A percentile compares a stretch with the other conserved stretches of the same genome.
Evolutionary conservation across 2,329 filamentous ascomycete genomes (phyloP).

Genomic region (Aspergillus hortae): DNA sequence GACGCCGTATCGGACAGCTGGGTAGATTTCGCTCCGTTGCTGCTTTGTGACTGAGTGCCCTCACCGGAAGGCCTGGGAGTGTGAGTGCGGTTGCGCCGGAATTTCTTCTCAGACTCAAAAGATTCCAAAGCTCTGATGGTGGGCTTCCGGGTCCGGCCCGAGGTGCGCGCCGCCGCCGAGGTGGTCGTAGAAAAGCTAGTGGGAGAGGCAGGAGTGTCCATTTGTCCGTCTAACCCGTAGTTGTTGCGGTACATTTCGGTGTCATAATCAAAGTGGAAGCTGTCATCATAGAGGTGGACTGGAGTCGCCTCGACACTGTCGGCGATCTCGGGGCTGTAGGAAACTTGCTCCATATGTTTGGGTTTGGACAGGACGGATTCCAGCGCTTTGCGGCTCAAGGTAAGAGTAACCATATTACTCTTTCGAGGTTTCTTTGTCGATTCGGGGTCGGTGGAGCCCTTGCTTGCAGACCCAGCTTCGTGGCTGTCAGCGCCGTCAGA

Average conservation of each 20-base stretch:
- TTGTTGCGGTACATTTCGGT: conserved; percentile 19
- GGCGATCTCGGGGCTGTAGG: conserved; percentile 8
- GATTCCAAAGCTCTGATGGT: conserved; percentile 19
- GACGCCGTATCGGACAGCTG: neutral
- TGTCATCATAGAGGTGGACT: conserved; percentile 10
- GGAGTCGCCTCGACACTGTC: conserved; percentile 10
- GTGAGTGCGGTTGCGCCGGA: conserved; percentile 11
- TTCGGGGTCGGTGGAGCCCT: neutral
- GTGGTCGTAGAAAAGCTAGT: conserved; percentile 16
- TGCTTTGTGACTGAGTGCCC: neutral
- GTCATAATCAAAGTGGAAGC: conserved; percentile 19
- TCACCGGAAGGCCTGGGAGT: conserved; percentile 9
- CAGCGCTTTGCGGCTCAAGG: conserved; percentile 13
- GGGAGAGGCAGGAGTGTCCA: conserved; percentile 17
- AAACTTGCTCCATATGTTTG: neutral
- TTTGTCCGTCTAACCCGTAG: conserved; percentile 18
- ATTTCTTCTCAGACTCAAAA: conserved; percentile 16
- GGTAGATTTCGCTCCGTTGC: neutral
- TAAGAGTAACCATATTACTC: conserved; percentile 15
- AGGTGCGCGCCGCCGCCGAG: conserved; percentile 14
- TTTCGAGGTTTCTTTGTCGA: neutral
- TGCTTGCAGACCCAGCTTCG: conserved; percentile 5
- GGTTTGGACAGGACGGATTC: conserved; percentile 3
- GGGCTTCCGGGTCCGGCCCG: conserved; percentile 18
- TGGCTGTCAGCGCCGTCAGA: neutral